Evolutionary conservation across 495 filamentous ascomycete genomes (phyloP).

Genomic region (Cercophora newfieldiana): DNA sequence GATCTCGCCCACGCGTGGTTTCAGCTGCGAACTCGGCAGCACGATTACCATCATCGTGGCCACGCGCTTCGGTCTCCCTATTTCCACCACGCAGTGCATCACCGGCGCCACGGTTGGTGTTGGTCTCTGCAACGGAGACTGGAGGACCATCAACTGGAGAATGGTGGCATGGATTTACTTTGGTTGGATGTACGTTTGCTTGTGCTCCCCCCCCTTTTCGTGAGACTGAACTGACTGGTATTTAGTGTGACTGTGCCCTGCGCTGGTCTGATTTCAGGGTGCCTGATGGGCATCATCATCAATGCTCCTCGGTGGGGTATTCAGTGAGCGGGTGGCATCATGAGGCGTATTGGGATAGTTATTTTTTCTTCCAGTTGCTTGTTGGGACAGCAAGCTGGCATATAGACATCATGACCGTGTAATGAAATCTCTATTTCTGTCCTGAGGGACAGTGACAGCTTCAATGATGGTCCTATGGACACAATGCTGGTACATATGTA

Average conservation of each 20-base stretch:
- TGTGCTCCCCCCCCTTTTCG: no score
- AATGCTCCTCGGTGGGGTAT: conserved; percentile 51
- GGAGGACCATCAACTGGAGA: conserved; percentile 60
- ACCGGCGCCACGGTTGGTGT: conserved; percentile 63
- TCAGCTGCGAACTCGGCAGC: conserved; percentile 67
- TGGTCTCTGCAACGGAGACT: conserved; percentile 58
- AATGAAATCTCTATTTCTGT: no score
- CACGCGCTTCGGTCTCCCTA: conserved; percentile 59
- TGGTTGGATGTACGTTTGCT: conserved; percentile 47
- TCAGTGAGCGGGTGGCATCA: no score
- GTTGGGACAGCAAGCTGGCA: no score
- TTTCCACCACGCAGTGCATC: conserved; percentile 63
- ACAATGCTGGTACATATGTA: background rate
- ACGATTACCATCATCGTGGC: conserved; percentile 70
- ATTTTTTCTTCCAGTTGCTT: no score
- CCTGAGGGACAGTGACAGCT: no score
- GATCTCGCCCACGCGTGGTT: conserved; percentile 67
- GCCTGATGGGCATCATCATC: conserved; percentile 57
- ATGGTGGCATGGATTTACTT: conserved; percentile 58
- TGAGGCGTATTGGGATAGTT: no score
- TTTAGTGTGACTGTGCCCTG: conserved; percentile 51
- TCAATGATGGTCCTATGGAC: no score
- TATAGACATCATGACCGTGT: no score
- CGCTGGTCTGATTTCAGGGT: conserved; percentile 56
- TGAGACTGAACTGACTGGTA: no score